Conservation (phyloP, 2,329 filamentous ascomycete genomes). For the Penicillium sp. region DNA sequence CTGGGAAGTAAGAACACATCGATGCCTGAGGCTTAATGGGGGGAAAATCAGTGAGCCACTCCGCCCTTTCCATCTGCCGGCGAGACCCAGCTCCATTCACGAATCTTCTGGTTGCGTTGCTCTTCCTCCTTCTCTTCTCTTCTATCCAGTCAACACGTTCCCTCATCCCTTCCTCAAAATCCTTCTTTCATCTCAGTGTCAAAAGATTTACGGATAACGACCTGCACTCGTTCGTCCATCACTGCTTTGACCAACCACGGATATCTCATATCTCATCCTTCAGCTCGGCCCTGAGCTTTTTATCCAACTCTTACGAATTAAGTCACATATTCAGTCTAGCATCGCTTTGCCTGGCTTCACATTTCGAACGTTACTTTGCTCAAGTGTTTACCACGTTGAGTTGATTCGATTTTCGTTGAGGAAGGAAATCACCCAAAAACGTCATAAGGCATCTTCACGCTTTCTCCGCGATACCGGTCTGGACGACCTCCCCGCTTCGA, state of each 20-base stretch:
- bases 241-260: slow-evolving; percentile 26
- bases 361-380: background rate
- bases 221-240: slow-evolving; percentile 43
- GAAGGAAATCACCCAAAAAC: slow-evolving; percentile 34
- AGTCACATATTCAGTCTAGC: slow-evolving; percentile 4
- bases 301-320: slow-evolving; percentile 7
- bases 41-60: slow-evolving; percentile 19
- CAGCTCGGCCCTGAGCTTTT: slow-evolving; percentile 18
- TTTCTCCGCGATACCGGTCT: slow-evolving; percentile 31
- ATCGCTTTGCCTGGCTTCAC: background rate
- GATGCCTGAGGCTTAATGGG: slow-evolving; percentile 22
- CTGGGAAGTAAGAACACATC: background rate
- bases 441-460: slow-evolving; percentile 38
- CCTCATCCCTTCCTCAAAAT: slow-evolving; percentile 8
- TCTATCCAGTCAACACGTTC: slow-evolving; percentile 10
- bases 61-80: slow-evolving; percentile 20
- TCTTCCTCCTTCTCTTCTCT: slow-evolving; percentile 15
- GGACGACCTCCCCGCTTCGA: slow-evolving; percentile 26
- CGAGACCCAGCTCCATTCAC: slow-evolving; percentile 24
- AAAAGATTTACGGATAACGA: slow-evolving; percentile 27
- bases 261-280: slow-evolving; percentile 27
- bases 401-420: slow-evolving; percentile 28
- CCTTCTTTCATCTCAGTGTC: slow-evolving; percentile 23
- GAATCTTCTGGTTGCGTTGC: slow-evolving; percentile 16
- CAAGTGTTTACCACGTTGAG: slow-evolving; percentile 9